These are phyloP conservation scores for Purpureocillium lavendulum DNA, from an alignment of 2,329 filamentous ascomycete species.

Conservation along the genomic window DNA sequence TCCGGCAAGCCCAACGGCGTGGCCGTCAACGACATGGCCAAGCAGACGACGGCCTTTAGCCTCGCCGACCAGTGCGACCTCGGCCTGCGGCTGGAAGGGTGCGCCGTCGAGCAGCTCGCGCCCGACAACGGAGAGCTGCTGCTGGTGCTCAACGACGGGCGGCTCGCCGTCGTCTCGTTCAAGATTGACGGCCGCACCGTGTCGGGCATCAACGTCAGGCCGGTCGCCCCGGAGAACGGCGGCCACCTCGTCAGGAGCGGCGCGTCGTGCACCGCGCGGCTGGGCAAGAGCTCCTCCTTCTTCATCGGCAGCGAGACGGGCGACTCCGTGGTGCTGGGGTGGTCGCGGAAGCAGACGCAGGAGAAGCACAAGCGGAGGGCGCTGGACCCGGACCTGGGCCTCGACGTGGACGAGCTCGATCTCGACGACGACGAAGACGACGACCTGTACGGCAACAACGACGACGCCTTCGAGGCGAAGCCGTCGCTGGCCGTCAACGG, in stretches of 20 bases:
- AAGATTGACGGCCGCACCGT: constrained; percentile 85
- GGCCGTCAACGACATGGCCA: constrained; percentile 85
- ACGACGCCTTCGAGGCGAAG: constrained; percentile 57
- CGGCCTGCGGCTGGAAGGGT: constrained; percentile 71
- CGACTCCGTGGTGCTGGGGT: constrained; percentile 75
- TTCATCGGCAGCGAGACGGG: constrained; percentile 82
- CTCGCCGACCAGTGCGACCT: constrained; percentile 81
- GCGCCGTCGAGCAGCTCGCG: constrained; percentile 67
- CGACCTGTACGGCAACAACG: constrained; percentile 53
- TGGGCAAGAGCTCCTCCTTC: constrained; percentile 58
- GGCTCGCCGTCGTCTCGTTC: constrained; percentile 69
- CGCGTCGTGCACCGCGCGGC: constrained; percentile 59
- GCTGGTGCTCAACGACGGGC: constrained; percentile 70
- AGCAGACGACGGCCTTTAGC: constrained; percentile 71
- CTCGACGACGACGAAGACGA: constrained; percentile 57
- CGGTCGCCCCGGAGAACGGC: constrained; percentile 54
- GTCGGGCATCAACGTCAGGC: constrained; percentile 69
- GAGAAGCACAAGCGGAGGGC: constrained; percentile 57
- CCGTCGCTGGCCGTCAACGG: constrained; percentile 30
- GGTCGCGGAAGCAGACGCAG: constrained; percentile 58
- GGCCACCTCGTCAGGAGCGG: constrained; percentile 52
- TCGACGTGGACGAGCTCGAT: constrained; percentile 44
- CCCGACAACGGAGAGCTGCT: constrained; percentile 74
- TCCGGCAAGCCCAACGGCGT: constrained; percentile 89
- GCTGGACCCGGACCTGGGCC: constrained; percentile 42